These are phyloP conservation scores for Dactylis glomerata DNA, from an alignment of 176 grass and related monocot species.

Conservation along the genomic window DNA sequence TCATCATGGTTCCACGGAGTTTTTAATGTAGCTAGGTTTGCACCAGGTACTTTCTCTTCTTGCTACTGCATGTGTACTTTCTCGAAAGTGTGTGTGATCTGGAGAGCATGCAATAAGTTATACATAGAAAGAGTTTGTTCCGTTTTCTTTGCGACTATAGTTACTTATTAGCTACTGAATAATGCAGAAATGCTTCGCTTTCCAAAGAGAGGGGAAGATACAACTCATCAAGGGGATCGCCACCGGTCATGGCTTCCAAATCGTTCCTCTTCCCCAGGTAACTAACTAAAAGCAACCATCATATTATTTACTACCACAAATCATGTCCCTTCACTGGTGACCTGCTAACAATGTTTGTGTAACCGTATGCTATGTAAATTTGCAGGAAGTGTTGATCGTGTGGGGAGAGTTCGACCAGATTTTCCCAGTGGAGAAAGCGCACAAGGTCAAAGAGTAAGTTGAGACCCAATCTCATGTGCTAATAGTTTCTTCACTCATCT, in stretches of 20 bases:
- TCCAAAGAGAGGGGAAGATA: slow-evolving; percentile 60
- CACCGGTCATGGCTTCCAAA: slow-evolving; percentile 53
- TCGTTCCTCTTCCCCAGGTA: slow-evolving; percentile 74
- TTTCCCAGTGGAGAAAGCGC: slow-evolving; percentile 61
- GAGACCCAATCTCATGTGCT: neutral
- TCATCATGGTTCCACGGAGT: too few relatives aligned
- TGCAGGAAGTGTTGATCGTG: slow-evolving; percentile 67
- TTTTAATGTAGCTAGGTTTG: too few relatives aligned
- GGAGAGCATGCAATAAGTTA: too few relatives aligned
- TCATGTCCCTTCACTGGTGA: neutral
- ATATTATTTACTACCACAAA: neutral
- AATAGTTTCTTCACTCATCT: neutral
- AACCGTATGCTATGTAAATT: neutral
- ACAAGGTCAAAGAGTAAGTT: slow-evolving; percentile 70
- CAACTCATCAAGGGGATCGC: slow-evolving; percentile 64
- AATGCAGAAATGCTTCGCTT: slow-evolving; percentile 53
- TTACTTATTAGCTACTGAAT: neutral
- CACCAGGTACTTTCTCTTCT: too few relatives aligned
- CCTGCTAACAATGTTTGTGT: neutral
- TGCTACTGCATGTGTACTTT: too few relatives aligned
- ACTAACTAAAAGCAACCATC: neutral
- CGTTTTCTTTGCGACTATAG: neutral
- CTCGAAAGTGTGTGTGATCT: too few relatives aligned
- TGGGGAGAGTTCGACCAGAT: slow-evolving; percentile 93
- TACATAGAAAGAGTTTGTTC: neutral